Percentiles rank a stretch among this genome's conserved stretches.
phyloP scores from a whole-genome alignment of 441 rosid genomes.

The Erodium texanum region DNA sequence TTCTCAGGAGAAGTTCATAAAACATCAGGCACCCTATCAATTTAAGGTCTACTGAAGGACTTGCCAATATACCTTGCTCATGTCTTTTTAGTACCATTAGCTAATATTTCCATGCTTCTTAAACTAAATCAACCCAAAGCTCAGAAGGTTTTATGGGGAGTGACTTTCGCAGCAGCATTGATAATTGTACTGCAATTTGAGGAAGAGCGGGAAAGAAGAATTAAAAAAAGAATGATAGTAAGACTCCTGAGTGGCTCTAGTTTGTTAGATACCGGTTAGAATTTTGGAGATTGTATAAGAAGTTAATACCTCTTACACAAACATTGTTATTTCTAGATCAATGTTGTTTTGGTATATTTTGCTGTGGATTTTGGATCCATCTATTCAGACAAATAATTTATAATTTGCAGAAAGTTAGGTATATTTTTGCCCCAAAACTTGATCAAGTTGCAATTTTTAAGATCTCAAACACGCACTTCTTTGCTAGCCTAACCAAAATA shows the following conservation, averaged over 20 bases:
- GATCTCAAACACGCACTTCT: too few relatives aligned
- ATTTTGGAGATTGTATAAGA: neutral
- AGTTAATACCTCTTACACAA: neutral
- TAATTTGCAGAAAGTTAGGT: too few relatives aligned
- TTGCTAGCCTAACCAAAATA: too few relatives aligned
- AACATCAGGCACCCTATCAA: neutral
- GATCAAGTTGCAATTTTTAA: too few relatives aligned
- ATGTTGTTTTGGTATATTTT: neutral
- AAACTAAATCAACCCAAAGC: too few relatives aligned
- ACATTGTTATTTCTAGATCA: neutral
- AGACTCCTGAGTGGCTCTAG: neutral
- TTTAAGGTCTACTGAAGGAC: neutral
- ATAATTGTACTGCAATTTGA: too few relatives aligned
- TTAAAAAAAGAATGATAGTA: too few relatives aligned
- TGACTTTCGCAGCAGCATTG: neutral
- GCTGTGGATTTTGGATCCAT: too few relatives aligned
- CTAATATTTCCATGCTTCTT: neutral
- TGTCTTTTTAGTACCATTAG: neutral
- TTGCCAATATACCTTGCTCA: neutral
- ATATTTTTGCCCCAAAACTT: too few relatives aligned
- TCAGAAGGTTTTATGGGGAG: neutral
- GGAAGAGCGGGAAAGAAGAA: too few relatives aligned
- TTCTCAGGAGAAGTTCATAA: constrained; percentile 49
- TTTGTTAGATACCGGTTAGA: neutral
- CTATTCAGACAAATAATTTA: too few relatives aligned